Base-by-base conservation (phyloP, 2,329 filamentous ascomycete genomes). In the Scedosporium boydii region DNA sequence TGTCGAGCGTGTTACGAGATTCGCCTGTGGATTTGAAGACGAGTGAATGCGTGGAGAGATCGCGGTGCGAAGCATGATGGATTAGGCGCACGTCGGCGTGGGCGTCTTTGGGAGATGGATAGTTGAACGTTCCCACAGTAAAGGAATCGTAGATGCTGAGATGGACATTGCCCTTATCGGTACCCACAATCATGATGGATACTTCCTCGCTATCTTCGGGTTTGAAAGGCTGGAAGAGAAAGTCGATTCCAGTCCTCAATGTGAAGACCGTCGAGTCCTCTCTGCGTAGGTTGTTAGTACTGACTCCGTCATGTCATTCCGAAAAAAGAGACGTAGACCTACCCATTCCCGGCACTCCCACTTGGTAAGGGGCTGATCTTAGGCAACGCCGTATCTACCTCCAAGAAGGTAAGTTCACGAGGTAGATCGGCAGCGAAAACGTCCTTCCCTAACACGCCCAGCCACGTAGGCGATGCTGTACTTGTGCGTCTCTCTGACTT, bases 71-170 rank as follows among this genome's bases (percentile, higher is more conserved):
- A 34, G 88, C 81, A 70, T 96, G 90, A 27, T 76, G 78, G 56
- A 80, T 73, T 21, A 84, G 74, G 62, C 75, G 76, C 29, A 70
- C 68, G 21, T 64, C 62, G 59, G 64, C 62, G 1, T 64, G 60
- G 55, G 68, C 23, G 16, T 61, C 63, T 21, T 65, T 69, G 3
- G 74, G 76, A 1, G 73, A 71, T 29, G 77, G 81, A 63, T 81
- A 80, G 63, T 76, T 72, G 64, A 92, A 87, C 12, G 75, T 81
- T 3, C 91, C 90, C 63, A 96, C 87, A 64, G 89, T 82, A 68
- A 96, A 91, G 5, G 89, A 93, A 72, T 96, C 89, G 71, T 93
- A 93, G 58, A 96, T 91, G 67, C 87, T 90, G 18, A 96, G 78
- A 70, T 93, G 88, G 12, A 96, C 79, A 18, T 78, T 81, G 7